Base-by-base conservation (phyloP, 345 rosid species). In the Euphorbia lathyris region DNA sequence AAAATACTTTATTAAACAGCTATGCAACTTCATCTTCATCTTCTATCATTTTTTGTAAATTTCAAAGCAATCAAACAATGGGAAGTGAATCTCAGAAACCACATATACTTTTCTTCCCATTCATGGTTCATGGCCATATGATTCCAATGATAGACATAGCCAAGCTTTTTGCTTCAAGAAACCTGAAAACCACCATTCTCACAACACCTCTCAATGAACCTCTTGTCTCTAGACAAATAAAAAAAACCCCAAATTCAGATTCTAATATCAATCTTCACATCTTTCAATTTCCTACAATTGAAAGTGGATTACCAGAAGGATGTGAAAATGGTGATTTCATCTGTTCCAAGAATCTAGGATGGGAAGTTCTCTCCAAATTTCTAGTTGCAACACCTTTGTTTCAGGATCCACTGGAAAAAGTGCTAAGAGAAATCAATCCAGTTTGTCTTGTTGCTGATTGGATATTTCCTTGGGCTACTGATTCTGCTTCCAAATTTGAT, bases 61-160 rank as follows among this genome's bases (percentile, higher is more conserved):
- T n/a, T n/a, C n/a, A n/a, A n/a, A n/a, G n/a, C 16, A 22, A 58
- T 9, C 9, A 72, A 34, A 34, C 38, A 3, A 34, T 72, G 76
- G 34, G 9, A 9, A 22, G 20, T 30, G 43, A 30, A 43, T 57
- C 2, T 16, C 32, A 56, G 13, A 8, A 16, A 17, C 32, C 26
- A 0, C 84, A 81, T 22, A n/a, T 78, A 0, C 5, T 68, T 23
- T 83, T 83, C 77, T 71, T 83, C 25, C 84, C 82, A 4, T 80
- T 68, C 78, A 60, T 84, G 86, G 85, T 86, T 72, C 86, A 84
- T 56, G 87, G 93, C 48, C 90, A 84, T 75, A 77, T 80, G 70
- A 86, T 88, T 19, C 93, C 87, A 12, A 45, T 66, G 25, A 58
- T 80, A 3, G 90, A 86, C 83, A 84, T 83, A 81, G 86, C 88